A percentile compares a stretch with the other conserved stretches of the same genome.
phyloP scores from a whole-genome alignment of 106 monocot species.

The Apostasia shenzhenica region DNA sequence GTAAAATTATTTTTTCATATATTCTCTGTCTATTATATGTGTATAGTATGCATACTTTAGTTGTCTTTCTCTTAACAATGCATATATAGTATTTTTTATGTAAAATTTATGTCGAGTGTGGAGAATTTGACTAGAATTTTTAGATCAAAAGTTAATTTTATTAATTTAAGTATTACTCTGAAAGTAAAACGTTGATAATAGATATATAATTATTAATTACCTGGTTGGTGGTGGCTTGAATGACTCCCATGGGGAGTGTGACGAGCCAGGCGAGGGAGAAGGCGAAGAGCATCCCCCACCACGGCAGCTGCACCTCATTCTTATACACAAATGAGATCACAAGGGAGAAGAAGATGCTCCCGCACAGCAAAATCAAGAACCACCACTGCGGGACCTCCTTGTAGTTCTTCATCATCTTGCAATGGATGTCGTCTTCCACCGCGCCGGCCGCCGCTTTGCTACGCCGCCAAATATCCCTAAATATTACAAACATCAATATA shows the following conservation, averaged over 20 bases:
- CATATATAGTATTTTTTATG: no score
- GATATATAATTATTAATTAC: constrained; percentile 17
- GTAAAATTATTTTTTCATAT: no score
- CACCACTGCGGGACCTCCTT: constrained; percentile 92
- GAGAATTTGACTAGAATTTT: no score
- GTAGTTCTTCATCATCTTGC: constrained; percentile 74
- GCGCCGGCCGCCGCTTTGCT: constrained; percentile 42
- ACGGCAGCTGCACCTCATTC: constrained; percentile 80
- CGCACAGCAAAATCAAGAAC: constrained; percentile 61
- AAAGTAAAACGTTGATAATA: background rate
- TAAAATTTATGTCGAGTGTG: no score
- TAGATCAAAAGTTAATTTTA: no score
- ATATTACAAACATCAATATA: background rate
- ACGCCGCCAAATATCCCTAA: constrained; percentile 60
- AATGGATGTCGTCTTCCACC: constrained; percentile 53
- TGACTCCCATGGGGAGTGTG: constrained; percentile 91
- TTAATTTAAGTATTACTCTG: no score
- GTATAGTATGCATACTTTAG: no score
- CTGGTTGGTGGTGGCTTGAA: constrained; percentile 94
- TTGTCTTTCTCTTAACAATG: no score
- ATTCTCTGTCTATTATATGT: no score
- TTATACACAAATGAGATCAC: constrained; percentile 70
- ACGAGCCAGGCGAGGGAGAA: constrained; percentile 73
- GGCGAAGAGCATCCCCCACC: constrained; percentile 91
- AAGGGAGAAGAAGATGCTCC: constrained; percentile 56